Conservation (phyloP, 164 flowering plant species). For the Annona cherimola region DNA sequence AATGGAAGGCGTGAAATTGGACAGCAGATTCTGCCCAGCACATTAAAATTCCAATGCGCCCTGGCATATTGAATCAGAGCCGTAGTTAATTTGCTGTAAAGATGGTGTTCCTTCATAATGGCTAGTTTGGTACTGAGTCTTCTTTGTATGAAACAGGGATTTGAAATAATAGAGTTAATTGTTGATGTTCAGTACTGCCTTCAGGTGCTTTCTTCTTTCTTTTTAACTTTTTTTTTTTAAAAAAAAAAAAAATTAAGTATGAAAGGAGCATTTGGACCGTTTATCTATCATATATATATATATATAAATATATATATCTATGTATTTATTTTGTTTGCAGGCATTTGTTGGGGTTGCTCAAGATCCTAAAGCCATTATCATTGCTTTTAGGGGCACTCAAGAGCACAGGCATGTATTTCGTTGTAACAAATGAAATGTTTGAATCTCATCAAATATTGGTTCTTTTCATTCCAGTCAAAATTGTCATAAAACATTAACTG, state of each 20-base stretch:
- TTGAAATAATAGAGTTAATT: conserved; percentile 81
- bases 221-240: too few species aligned
- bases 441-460: neutral
- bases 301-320: neutral
- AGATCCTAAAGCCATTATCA: conserved; percentile 73
- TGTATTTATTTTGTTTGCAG: conserved; percentile 27
- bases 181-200: conserved; percentile 91
- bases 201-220: conserved; percentile 49
- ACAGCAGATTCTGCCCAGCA: too few species aligned
- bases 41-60: too few species aligned
- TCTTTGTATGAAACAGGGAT: conserved; percentile 50
- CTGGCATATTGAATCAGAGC: too few species aligned
- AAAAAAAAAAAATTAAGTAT: neutral
- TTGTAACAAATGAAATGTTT: neutral
- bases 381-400: conserved; percentile 97
- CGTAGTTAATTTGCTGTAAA: neutral
- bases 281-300: neutral
- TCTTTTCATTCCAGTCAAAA: neutral
- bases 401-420: conserved; percentile 59
- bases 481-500: neutral
- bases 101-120: neutral
- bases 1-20: too few species aligned
- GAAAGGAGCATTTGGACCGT: neutral
- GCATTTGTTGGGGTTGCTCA: conserved; percentile 88
- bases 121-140: neutral